Evolutionary conservation across 495 filamentous ascomycete genomes (phyloP).

Genomic region (Xylaria grammica): DNA sequence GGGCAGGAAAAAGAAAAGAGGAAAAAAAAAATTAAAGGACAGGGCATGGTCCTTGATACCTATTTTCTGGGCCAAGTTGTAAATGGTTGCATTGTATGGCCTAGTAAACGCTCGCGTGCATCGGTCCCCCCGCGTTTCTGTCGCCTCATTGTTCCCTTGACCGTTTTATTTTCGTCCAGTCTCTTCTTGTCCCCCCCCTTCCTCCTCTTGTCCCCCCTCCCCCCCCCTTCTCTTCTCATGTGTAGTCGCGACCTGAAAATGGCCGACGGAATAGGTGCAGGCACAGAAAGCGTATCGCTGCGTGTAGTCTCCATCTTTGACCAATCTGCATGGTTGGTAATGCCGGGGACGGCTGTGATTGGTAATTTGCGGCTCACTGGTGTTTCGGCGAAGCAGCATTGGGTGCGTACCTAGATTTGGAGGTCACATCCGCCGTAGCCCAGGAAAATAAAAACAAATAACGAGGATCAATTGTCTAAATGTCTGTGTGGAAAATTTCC

Average conservation of each 20-base stretch:
- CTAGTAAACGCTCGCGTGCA: slow-evolving; percentile 15
- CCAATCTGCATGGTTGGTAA: slow-evolving; percentile 38
- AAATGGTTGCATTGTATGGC: slow-evolving; percentile 23
- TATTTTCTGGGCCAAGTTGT: slow-evolving; percentile 19
- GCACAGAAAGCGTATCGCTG: slow-evolving; percentile 28
- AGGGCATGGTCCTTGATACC: slow-evolving; percentile 12
- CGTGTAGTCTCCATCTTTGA: slow-evolving; percentile 34
- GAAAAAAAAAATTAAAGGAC: not conserved
- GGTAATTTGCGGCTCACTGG: slow-evolving; percentile 32
- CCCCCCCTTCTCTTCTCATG: slow-evolving; percentile 9
- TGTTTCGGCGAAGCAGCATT: slow-evolving; percentile 31
- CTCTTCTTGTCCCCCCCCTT: slow-evolving; percentile 4
- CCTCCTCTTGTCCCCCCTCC: slow-evolving; percentile 4
- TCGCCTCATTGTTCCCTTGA: slow-evolving; percentile 15
- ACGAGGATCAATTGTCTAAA: slow-evolving; percentile 31
- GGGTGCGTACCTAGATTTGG: slow-evolving; percentile 34
- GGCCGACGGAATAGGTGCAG: slow-evolving; percentile 18
- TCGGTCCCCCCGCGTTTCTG: slow-evolving; percentile 20
- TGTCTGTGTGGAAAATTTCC: slow-evolving; percentile 16
- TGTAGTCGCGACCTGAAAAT: slow-evolving; percentile 19
- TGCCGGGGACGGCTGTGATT: slow-evolving; percentile 39
- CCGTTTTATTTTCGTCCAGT: slow-evolving; percentile 21
- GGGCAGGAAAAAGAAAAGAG: not conserved
- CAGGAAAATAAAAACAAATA: slow-evolving; percentile 37
- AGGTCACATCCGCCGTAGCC: slow-evolving; percentile 44